Conservation (phyloP, 106 monocot genomes). For the Dendrobium chrysotoxum region DNA sequence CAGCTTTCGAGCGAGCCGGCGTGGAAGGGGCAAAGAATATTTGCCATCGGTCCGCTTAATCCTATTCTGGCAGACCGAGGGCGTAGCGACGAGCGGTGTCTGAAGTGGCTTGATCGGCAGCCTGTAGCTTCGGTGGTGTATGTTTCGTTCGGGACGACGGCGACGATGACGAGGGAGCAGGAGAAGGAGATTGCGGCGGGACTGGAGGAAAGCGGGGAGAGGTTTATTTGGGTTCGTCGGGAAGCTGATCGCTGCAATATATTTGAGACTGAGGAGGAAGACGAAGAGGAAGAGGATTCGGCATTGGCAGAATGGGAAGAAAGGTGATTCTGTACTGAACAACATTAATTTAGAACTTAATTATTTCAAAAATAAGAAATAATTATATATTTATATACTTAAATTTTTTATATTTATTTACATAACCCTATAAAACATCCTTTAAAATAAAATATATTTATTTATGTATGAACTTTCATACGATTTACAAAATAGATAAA, state of each 20-base stretch:
- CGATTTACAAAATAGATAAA: too few relatives aligned
- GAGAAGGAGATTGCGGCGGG: conserved; percentile 14
- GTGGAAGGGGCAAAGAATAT: conserved; percentile 24
- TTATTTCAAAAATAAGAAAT: background rate
- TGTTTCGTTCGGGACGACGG: conserved; percentile 24
- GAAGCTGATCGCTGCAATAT: conserved; percentile 18
- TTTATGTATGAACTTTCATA: too few relatives aligned
- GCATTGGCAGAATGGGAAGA: background rate
- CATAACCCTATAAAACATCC: too few relatives aligned
- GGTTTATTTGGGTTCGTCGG: conserved; percentile 23
- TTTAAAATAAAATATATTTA: too few relatives aligned
- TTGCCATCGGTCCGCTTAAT: conserved; percentile 47
- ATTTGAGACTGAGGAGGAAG: background rate
- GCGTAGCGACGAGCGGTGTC: background rate
- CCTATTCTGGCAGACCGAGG: background rate
- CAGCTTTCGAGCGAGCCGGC: conserved; percentile 16
- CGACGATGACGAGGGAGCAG: conserved; percentile 17
- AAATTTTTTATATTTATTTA: too few relatives aligned
- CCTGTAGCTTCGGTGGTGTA: conserved; percentile 22
- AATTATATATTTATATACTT: too few relatives aligned
- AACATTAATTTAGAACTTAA: background rate
- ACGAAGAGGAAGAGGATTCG: background rate
- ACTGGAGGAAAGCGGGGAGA: conserved; percentile 16
- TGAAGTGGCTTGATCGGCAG: conserved; percentile 25
- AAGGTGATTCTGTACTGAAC: background rate